phyloP scores from a whole-genome alignment of 176 grass and related monocot genomes.

The Oryza nivara region DNA sequence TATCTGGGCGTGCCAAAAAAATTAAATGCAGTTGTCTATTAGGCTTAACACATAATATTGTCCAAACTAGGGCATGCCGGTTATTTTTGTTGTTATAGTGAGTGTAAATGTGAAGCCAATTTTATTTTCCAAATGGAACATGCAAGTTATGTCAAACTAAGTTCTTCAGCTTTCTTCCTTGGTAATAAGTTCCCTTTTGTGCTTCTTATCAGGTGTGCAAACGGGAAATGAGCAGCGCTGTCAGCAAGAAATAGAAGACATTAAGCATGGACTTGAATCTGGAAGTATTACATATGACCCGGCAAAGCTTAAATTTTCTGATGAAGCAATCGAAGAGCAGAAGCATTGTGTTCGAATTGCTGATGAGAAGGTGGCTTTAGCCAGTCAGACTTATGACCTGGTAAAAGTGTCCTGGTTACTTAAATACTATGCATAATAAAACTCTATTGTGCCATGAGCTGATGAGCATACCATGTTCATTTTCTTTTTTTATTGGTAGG shows the following conservation, averaged over 20 bases:
- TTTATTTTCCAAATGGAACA: conserved; percentile 24
- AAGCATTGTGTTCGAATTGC: conserved; percentile 96
- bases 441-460: not conserved
- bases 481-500: conserved; percentile 11
- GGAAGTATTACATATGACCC: conserved; percentile 76
- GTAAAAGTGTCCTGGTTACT: conserved; percentile 53
- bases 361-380: conserved; percentile 99
- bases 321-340: conserved; percentile 87
- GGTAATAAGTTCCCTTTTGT: conserved; percentile 30
- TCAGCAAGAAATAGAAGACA: conserved; percentile 93
- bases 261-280: conserved; percentile 77
- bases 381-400: conserved; percentile 95
- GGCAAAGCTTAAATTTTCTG: conserved; percentile 86
- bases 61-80: not conserved
- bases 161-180: conserved; percentile 1
- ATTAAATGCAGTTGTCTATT: not conserved
- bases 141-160: conserved; percentile 22
- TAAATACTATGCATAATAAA: not conserved
- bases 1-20: conserved; percentile 7
- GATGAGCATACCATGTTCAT: conserved; percentile 6
- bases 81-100: conserved; percentile 25
- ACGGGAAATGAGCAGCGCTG: conserved; percentile 92
- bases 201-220: conserved; percentile 66
- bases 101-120: conserved; percentile 28
- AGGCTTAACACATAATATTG: not conserved